phyloP scores from a whole-genome alignment of 176 grass and related monocot genomes.

The Neostapfia colusana region DNA sequence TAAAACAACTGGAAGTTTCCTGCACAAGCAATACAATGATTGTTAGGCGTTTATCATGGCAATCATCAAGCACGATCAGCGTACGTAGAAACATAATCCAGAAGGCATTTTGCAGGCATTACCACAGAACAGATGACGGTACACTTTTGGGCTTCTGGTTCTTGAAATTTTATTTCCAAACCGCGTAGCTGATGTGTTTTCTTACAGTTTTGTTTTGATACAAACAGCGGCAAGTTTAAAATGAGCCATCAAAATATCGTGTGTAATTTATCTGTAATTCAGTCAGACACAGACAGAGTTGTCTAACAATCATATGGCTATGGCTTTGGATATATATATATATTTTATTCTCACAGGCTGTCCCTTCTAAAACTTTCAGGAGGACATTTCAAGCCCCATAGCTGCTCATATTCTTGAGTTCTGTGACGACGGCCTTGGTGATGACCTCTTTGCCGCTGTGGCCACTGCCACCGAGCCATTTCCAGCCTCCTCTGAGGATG shows the following conservation, averaged over 20 bases:
- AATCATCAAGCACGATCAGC: slow-evolving; percentile 7
- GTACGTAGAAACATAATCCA: not conserved
- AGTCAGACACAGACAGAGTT: not conserved
- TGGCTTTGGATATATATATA: not conserved
- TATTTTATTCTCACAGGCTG: slow-evolving; percentile 15
- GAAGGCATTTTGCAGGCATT: not conserved
- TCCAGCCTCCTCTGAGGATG: slow-evolving; percentile 47
- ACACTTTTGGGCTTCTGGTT: not conserved
- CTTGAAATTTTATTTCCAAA: slow-evolving; percentile 13
- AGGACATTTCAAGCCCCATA: slow-evolving; percentile 83
- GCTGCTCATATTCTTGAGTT: slow-evolving; percentile 74
- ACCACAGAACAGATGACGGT: not conserved
- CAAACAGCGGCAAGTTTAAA: no score
- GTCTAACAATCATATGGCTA: not conserved
- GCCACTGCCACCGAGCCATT: slow-evolving; percentile 33
- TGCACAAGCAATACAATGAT: slow-evolving; percentile 16
- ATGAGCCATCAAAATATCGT: not conserved
- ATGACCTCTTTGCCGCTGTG: slow-evolving; percentile 52
- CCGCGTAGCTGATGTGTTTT: not conserved
- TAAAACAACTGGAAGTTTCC: slow-evolving; percentile 23
- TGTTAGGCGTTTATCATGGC: not conserved
- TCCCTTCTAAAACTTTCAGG: slow-evolving; percentile 52
- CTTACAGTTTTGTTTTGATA: slow-evolving; percentile 29
- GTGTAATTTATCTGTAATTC: not conserved
- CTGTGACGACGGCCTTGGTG: slow-evolving; percentile 56